Evolutionary conservation across 495 filamentous ascomycete genomes (phyloP).

Genomic region (Astrothelium subdiscretum): DNA sequence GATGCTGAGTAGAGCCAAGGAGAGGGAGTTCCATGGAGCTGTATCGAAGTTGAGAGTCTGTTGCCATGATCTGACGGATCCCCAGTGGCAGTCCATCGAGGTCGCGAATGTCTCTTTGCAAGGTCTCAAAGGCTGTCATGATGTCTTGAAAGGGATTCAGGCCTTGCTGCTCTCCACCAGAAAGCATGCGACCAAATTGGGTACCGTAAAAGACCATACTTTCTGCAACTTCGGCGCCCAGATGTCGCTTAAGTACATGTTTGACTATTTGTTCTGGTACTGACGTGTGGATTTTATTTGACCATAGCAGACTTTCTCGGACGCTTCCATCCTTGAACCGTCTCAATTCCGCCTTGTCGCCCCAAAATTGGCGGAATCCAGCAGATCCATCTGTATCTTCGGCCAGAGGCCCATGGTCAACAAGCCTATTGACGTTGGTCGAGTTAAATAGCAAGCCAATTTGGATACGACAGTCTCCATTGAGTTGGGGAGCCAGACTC

Average conservation of each 20-base stretch:
- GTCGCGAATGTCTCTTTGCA: constrained; percentile 61
- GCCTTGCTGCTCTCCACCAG: constrained; percentile 23
- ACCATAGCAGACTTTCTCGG: constrained; percentile 74
- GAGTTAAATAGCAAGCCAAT: constrained; percentile 64
- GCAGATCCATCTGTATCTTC: constrained; percentile 62
- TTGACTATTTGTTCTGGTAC: constrained; percentile 70
- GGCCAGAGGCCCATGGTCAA: constrained; percentile 78
- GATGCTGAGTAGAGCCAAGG: constrained; percentile 22
- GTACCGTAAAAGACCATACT: constrained; percentile 50
- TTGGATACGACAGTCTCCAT: constrained; percentile 29
- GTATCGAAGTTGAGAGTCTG: constrained; percentile 61
- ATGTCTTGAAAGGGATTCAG: constrained; percentile 41
- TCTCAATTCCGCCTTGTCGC: constrained; percentile 59
- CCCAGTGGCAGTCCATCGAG: constrained; percentile 73
- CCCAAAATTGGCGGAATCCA: constrained; percentile 64
- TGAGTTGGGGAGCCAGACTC: constrained; percentile 12
- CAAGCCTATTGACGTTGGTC: constrained; percentile 52
- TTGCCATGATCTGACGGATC: constrained; percentile 62
- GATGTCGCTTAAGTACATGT: constrained; percentile 58
- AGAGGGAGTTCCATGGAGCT: constrained; percentile 46
- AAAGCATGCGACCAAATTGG: constrained; percentile 45
- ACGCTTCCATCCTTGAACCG: constrained; percentile 66
- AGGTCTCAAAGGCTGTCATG: constrained; percentile 50
- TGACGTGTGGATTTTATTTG: constrained; percentile 42
- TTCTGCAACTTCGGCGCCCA: constrained; percentile 39